Base-by-base conservation (phyloP, 345 rosid genomes). In the Hirschfeldia incana region DNA sequence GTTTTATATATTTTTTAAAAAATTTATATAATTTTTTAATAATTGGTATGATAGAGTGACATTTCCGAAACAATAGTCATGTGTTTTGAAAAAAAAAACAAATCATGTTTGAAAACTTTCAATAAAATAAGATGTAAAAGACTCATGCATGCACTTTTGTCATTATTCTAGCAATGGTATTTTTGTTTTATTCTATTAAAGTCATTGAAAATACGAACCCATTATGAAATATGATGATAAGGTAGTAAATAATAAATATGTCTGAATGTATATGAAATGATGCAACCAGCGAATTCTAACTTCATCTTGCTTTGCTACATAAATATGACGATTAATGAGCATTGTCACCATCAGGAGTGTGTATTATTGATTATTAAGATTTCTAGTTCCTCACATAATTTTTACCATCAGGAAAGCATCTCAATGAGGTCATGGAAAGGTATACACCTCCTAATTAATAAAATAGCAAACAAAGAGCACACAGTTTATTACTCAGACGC, bases 171-270 rank as follows among this genome's bases (percentile, higher is more conserved):
- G 30, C 78, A 73, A 67, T 79, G 34, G 27, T 15, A 49, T 49
- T 36, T 71, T 79, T 79, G 82, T 73, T 79, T 67, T 61, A 39
- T 67, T 32, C 39, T 13, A 42, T 72, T 59, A 12, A 80, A 53
- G 76, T 72, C 83, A 57, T 64, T 72, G 74, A 63, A 46, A 84
- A 80, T 88, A 85, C 85, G 85, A 88, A 81, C 69, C 76, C 84
- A 88, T 87, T 76, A 86, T 81, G 87, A 46, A 67, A 61, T 65
- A 65, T 80, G 80, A 80, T 84, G 79, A 83, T 87, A 76, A 69
- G 77, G 72, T 77, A 70, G 60, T 63, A 71, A 34, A 58, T 65
- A 80, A 83, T 76, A 77, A 82, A 78, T 74, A 53, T 69, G 72
- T 53, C 67, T 78, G 13, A 11, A 16, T 71, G 36, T 66, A 57